A percentile compares a stretch with the other conserved stretches of the same genome.
Conservation (phyloP, 2,329 filamentous ascomycete genomes). For the Canariomyces notabilis region DNA sequence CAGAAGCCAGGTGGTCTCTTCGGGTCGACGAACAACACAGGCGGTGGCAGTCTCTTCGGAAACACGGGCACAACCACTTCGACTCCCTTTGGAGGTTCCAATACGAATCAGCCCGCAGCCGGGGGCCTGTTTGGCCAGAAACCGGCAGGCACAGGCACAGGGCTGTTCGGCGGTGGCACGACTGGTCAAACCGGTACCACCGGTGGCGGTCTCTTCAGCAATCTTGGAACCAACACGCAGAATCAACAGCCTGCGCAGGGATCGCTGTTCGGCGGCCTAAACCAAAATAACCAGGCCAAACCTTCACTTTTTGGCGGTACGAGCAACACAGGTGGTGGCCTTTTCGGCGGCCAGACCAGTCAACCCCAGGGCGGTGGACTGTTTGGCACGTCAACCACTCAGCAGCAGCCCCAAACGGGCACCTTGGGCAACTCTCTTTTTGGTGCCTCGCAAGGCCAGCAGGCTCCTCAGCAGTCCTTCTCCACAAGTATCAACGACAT, state of each 20-base stretch:
- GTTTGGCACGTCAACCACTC: slow-evolving; percentile 46
- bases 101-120: slow-evolving; percentile 19
- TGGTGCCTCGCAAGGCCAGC: slow-evolving; percentile 45
- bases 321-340: slow-evolving; percentile 37
- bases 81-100: slow-evolving; percentile 25
- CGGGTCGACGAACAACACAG: slow-evolving; percentile 22
- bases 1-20: slow-evolving; percentile 26
- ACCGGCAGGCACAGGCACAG: slow-evolving; percentile 36
- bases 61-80: slow-evolving; percentile 28
- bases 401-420: slow-evolving; percentile 46
- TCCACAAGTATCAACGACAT: slow-evolving; percentile 75
- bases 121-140: slow-evolving; percentile 50
- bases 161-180: slow-evolving; percentile 45
- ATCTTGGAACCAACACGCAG: slow-evolving; percentile 36
- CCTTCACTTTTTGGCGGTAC: slow-evolving; percentile 48
- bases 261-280: slow-evolving; percentile 46
- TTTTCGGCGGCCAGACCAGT: slow-evolving; percentile 19
- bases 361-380: slow-evolving; percentile 34
- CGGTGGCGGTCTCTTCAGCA: slow-evolving; percentile 31
- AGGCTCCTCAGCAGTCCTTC: slow-evolving; percentile 57
- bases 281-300: slow-evolving; percentile 51
- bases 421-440: slow-evolving; percentile 53
- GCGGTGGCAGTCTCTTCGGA: slow-evolving; percentile 28
- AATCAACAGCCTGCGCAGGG: slow-evolving; percentile 21
- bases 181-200: slow-evolving; percentile 33